Evolutionary conservation across 2,329 filamentous ascomycete species (phyloP), one percentile per base, ranked within the genome.

Genomic region (Alternaria sp.): DNA sequence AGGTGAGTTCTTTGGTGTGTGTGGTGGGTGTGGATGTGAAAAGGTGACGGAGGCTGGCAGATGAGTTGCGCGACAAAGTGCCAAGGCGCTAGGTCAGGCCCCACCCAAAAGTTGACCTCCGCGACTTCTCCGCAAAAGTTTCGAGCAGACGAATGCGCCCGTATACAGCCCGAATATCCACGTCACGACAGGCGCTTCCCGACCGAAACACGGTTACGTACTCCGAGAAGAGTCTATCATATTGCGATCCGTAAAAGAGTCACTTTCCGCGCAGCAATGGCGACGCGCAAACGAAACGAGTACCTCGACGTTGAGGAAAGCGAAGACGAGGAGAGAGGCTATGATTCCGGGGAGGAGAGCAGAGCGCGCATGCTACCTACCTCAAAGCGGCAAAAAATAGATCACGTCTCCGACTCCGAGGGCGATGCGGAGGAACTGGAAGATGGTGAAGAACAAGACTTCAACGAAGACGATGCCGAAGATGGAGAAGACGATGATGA

Each of bases 251-350:
- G 10, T 3, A 5, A 40, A 13, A n/a, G 2, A 25, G 12, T 44
- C 11, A 40, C 25, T 21, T 15, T 12, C 43, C 25, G 4, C 30
- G 32, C 23, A 13, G 3, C 28, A 21, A 93, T 93, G 91, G 80
- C 89, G 1, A 83, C 87, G 44, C 87, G 90, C 74, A 93, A 91
- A 75, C 86, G 87, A 69, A 93, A 93, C 77, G 86, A 91, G 56
- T 94, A 90, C 72, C 86, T 94, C 60, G 83, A 85, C n/a, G 79
- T 78, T 23, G 80, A 81, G 26, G 81, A 81, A 43, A 84, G 82
- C 60, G 82, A 83, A 9, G 75, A 80, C 3, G 81, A 81, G 1
- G 74, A 76, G 57, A 73, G 75, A 54, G 88, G 86, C 60, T 92
- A 91, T 76, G 84, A 91, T 66, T 93, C 91, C 0, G 86, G 89